Evolutionary conservation across 176 grass and related monocot genomes (phyloP), one percentile per base, ranked within the genome.

Genomic region (Ensete glaucum): DNA sequence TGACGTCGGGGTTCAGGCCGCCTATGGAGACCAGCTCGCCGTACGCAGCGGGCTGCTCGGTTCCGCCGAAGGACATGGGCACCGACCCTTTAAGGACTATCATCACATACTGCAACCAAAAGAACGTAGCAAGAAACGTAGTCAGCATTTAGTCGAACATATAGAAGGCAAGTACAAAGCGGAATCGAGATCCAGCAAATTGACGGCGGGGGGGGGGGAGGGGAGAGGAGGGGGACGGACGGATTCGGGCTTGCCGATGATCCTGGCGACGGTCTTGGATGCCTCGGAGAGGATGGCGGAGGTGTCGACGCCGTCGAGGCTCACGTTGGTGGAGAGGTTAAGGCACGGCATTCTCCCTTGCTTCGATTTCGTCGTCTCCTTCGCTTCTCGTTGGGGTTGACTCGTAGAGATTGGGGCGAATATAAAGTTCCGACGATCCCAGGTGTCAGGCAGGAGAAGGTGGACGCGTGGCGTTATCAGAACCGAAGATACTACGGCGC

Each of bases 171-270:
- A 2, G 67, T 4, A 16, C 1, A 10, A 43, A 50, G 21, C 8
- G 11, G 7, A 17, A 70, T 9, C 72, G 10, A 54, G 48, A 25
- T 53, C 53, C 8, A 62, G 57, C 52, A 51, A 74, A 19, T 14
- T 0, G 17, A 50, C 1, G 20, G n/a, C n/a, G n/a, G n/a, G n/a
- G n/a, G n/a, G n/a, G n/a, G n/a, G n/a, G n/a, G n/a, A n/a, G n/a
- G n/a, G n/a, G 29, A n/a, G 1, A 17, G 50, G 12, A 1, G 1
- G 19, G 49, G 17, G 22, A 83, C 83, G 1, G 71, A 99, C 95
- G 20, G 81, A 77, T 86, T 94, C 83, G 1, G 90, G 90, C 79
- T 99, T 99, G 82, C 88, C 88, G 78, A 98, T 87, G 88, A 98
- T 60, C 69, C 54, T 58, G 56, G 90, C 84, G 88, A 93, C 81